Evolutionary conservation across 805 yeast species (phyloP).

Genomic region (Dipodascus albidus): DNA sequence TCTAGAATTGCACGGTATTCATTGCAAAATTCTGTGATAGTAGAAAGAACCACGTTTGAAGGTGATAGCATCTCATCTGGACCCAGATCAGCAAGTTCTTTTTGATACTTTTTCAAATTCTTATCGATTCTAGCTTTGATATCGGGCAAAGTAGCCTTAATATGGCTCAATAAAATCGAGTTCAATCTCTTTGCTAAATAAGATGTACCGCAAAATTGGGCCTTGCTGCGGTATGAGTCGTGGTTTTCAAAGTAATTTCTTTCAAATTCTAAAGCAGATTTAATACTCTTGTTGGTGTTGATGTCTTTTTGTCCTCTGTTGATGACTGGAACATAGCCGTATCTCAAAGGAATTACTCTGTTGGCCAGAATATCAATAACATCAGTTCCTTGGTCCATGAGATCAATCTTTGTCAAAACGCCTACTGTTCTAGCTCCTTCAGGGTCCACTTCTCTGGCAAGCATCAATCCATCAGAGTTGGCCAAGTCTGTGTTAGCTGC

Average conservation of each 20-base stretch:
- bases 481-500: conserved; percentile 97
- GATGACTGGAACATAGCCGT: conserved; percentile 94
- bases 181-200: conserved; percentile 88
- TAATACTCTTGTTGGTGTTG: conserved; percentile 73
- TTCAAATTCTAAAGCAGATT: conserved; percentile 80
- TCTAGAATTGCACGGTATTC: conserved; percentile 86
- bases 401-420: conserved; percentile 89
- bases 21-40: conserved; percentile 88
- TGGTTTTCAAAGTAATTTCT: conserved; percentile 73
- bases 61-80: conserved; percentile 76
- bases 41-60: conserved; percentile 76
- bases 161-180: conserved; percentile 81
- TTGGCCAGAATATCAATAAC: conserved; percentile 93
- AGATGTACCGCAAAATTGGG: conserved; percentile 95
- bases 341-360: conserved; percentile 86
- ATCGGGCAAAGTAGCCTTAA: conserved; percentile 80
- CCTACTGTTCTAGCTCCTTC: conserved; percentile 93
- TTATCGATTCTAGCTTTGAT: conserved; percentile 83
- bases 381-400: conserved; percentile 97
- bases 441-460: conserved; percentile 97
- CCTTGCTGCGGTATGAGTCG: conserved; percentile 79
- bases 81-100: conserved; percentile 66
- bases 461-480: conserved; percentile 88
- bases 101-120: conserved; percentile 73
- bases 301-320: conserved; percentile 97